Conservation (phyloP, 768 basidiomycete genomes). For the Serendipita sp. region DNA sequence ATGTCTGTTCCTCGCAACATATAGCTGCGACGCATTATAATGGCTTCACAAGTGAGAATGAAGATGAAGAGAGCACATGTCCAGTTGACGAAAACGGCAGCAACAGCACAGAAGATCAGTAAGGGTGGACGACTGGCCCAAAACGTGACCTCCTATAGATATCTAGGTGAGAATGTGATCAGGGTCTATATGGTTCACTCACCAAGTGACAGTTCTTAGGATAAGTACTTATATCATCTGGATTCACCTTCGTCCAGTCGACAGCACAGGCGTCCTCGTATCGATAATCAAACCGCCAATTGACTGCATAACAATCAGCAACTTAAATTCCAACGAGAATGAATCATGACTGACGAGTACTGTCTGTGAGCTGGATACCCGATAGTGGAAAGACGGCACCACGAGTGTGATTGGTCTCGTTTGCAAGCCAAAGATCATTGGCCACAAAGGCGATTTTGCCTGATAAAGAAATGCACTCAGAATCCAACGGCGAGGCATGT, state of each 20-base stretch:
- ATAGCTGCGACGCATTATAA: background rate
- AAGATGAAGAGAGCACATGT: slow-evolving; percentile 1
- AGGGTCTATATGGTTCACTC: background rate
- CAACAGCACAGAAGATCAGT: background rate
- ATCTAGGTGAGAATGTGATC: background rate
- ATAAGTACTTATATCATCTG: background rate
- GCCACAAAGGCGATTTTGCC: background rate
- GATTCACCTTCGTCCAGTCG: background rate
- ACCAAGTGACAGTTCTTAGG: background rate
- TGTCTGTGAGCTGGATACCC: background rate
- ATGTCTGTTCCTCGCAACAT: background rate
- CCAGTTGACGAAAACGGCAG: slow-evolving; percentile 2
- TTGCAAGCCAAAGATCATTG: background rate
- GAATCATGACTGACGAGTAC: background rate
- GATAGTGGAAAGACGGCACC: background rate
- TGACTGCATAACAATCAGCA: background rate
- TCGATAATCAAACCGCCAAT: background rate
- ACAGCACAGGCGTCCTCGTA: background rate
- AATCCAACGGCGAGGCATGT: background rate
- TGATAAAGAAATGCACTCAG: background rate
- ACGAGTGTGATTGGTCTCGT: background rate
- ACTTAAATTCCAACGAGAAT: background rate
- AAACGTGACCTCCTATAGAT: background rate
- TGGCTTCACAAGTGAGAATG: slow-evolving; percentile 1
- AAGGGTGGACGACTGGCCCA: background rate